Evolutionary conservation across 2,329 filamentous ascomycete species (phyloP).

Genomic region (Penicillium sumatraense): DNA sequence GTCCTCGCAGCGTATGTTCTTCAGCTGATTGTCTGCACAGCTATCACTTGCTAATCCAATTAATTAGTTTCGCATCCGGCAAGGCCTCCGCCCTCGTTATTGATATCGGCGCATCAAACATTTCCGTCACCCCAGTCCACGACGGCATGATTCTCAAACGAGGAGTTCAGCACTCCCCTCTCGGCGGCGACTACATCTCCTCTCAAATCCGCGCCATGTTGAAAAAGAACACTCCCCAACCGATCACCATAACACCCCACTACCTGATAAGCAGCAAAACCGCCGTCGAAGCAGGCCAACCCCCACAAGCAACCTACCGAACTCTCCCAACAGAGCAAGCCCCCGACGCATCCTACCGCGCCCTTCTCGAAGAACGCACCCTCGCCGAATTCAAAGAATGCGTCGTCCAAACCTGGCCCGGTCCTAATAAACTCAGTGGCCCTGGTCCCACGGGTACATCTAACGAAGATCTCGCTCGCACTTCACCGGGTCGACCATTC

Average conservation of each 20-base stretch:
- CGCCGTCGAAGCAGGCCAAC: constrained; percentile 81
- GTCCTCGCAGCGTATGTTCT: constrained; percentile 74
- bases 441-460: constrained; percentile 57
- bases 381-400: constrained; percentile 97
- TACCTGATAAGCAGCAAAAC: constrained; percentile 88
- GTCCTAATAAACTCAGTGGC: constrained; percentile 68
- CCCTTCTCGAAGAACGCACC: constrained; percentile 88
- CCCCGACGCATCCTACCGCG: constrained; percentile 72
- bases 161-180: constrained; percentile 80
- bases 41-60: constrained; percentile 3
- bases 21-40: background rate
- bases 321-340: constrained; percentile 66
- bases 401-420: constrained; percentile 90
- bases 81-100: constrained; percentile 92
- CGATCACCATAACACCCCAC: constrained; percentile 78
- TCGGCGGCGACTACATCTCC: constrained; percentile 89
- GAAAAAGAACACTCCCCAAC: constrained; percentile 66
- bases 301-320: constrained; percentile 75
- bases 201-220: constrained; percentile 84
- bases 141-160: constrained; percentile 95
- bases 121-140: constrained; percentile 87
- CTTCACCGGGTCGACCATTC: constrained; percentile 80
- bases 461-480: constrained; percentile 77
- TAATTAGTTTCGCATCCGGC: constrained; percentile 78
- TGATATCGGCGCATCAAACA: constrained; percentile 86